Percentiles rank a stretch among this genome's conserved stretches.
Conservation (phyloP, 2,329 filamentous ascomycete species). For the Biscogniauxia mediterranea region DNA sequence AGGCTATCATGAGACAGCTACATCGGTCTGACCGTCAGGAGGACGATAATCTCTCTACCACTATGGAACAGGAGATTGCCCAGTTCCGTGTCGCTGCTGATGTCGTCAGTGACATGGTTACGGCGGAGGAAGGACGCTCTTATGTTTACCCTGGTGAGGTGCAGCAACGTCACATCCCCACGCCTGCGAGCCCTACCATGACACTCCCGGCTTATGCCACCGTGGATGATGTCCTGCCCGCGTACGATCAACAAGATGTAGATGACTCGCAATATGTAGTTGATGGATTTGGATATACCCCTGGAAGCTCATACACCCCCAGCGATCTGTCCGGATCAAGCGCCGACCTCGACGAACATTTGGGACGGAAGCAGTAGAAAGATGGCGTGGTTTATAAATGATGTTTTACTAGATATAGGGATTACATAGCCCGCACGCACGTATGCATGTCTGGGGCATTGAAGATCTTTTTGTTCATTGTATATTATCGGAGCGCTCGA, state of each 20-base stretch:
- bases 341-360: conserved; percentile 28
- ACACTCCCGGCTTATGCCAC: conserved; percentile 33
- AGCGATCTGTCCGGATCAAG: conserved; percentile 16
- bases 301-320: conserved; percentile 31
- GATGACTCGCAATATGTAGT: conserved; percentile 38
- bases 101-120: conserved; percentile 45
- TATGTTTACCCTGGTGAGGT: conserved; percentile 16
- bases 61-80: conserved; percentile 50
- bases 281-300: conserved; percentile 43
- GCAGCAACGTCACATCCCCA: conserved; percentile 18
- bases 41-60: conserved; percentile 32
- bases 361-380: conserved; percentile 25
- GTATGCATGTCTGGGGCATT: neutral
- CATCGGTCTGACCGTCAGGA: conserved; percentile 27
- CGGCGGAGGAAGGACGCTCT: conserved; percentile 40
- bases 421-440: neutral
- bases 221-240: conserved; percentile 41
- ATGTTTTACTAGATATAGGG: neutral
- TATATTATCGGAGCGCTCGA: neutral
- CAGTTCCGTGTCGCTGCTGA: conserved; percentile 46
- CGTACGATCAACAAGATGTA: conserved; percentile 39
- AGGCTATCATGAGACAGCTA: conserved; percentile 30
- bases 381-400: neutral
- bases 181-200: conserved; percentile 29
- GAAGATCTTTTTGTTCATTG: neutral